phyloP scores from a whole-genome alignment of 2,329 filamentous ascomycete species.

The Chaetomiaceae sp. region DNA sequence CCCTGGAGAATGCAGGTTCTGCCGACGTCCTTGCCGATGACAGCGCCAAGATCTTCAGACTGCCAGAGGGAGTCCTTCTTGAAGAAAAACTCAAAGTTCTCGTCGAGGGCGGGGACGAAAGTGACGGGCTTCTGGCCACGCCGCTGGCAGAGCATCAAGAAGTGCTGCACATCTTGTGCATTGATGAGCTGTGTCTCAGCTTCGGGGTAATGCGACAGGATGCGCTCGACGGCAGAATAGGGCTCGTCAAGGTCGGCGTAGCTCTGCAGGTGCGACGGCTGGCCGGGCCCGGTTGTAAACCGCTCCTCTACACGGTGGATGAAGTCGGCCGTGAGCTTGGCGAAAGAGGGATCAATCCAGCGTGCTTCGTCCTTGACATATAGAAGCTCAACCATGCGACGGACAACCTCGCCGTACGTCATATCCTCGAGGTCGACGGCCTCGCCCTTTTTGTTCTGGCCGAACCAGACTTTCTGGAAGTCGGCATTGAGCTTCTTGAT shows the following conservation, averaged over 20 bases:
- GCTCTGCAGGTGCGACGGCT: slow-evolving; percentile 80
- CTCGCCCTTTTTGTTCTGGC: slow-evolving; percentile 73
- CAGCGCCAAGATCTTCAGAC: slow-evolving; percentile 93
- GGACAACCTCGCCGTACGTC: slow-evolving; percentile 86
- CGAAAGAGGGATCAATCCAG: slow-evolving; percentile 86
- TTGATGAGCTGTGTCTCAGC: slow-evolving; percentile 90
- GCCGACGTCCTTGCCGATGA: slow-evolving; percentile 92
- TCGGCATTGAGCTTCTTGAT: slow-evolving; percentile 95
- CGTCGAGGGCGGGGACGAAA: slow-evolving; percentile 91
- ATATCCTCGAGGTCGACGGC: slow-evolving; percentile 89
- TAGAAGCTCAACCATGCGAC: slow-evolving; percentile 82
- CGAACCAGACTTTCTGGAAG: slow-evolving; percentile 97
- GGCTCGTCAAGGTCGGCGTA: slow-evolving; percentile 85
- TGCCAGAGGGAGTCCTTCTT: slow-evolving; percentile 99
- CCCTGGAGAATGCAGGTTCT: slow-evolving; percentile 95
- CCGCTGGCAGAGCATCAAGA: slow-evolving; percentile 86
- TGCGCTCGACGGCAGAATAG: slow-evolving; percentile 70
- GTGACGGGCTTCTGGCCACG: slow-evolving; percentile 93
- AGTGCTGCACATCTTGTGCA: slow-evolving; percentile 96
- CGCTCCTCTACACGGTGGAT: slow-evolving; percentile 96
- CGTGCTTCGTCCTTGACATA: slow-evolving; percentile 86
- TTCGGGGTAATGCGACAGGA: slow-evolving; percentile 79
- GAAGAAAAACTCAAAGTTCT: slow-evolving; percentile 99
- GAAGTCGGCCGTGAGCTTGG: slow-evolving; percentile 84
- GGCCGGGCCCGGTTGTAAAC: slow-evolving; percentile 69